Conservation (phyloP, 805 yeast genomes). For the Myxozyma udenii region DNA sequence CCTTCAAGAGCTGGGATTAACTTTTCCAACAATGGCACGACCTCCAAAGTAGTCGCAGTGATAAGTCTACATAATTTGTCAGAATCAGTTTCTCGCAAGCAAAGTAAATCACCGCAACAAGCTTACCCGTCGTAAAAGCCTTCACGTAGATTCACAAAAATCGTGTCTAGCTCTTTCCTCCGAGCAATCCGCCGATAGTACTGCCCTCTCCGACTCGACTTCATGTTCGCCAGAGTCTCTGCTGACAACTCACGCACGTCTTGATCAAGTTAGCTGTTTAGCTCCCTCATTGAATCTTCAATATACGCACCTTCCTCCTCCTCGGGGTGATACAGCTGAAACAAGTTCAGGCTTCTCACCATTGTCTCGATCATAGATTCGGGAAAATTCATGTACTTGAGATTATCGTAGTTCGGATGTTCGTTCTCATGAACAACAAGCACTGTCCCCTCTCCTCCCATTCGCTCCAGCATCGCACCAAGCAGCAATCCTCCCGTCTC, state of each 20-base stretch:
- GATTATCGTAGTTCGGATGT: constrained; percentile 74
- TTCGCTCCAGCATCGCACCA: constrained; percentile 83
- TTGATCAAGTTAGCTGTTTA: background rate
- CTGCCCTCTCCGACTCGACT: constrained; percentile 59
- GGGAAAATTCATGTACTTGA: constrained; percentile 60
- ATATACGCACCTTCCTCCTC: constrained; percentile 48
- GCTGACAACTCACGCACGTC: constrained; percentile 42
- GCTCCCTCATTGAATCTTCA: constrained; percentile 18
- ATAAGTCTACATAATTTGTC: constrained; percentile 71
- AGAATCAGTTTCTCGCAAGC: constrained; percentile 42
- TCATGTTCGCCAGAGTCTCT: constrained; percentile 54
- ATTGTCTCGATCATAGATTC: constrained; percentile 51
- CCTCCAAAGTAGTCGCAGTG: constrained; percentile 67
- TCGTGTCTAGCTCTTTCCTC: constrained; percentile 42
- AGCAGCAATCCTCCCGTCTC: constrained; percentile 93
- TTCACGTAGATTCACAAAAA: constrained; percentile 35
- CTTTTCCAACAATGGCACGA: constrained; percentile 59
- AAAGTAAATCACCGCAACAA: background rate
- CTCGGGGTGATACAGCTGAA: constrained; percentile 82
- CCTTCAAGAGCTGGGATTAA: constrained; percentile 71
- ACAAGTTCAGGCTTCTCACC: constrained; percentile 67
- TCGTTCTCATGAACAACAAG: constrained; percentile 86
- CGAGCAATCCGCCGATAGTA: constrained; percentile 64
- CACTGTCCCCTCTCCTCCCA: constrained; percentile 59
- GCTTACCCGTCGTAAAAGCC: constrained; percentile 26